Evolutionary conservation across 2,329 filamentous ascomycete species (phyloP).

Genomic region (Trichoderma breve): DNA sequence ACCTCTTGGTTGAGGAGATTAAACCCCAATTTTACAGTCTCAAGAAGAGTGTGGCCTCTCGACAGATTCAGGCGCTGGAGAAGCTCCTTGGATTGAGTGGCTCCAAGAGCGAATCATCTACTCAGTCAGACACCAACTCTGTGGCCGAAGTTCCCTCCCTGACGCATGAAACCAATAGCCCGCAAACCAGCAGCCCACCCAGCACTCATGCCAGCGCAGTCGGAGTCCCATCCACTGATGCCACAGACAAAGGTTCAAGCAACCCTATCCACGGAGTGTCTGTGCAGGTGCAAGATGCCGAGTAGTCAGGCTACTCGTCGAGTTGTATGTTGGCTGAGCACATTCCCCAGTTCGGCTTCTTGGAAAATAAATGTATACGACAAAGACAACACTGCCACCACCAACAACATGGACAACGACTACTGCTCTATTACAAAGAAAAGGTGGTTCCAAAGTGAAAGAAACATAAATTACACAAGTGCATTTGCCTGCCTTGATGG

Average conservation of each 20-base stretch:
- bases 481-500: not conserved
- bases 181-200: conserved; percentile 63
- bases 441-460: not conserved
- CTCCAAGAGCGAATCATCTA: conserved; percentile 33
- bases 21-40: conserved; percentile 59
- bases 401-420: not conserved
- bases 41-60: conserved; percentile 63
- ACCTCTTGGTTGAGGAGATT: conserved; percentile 61
- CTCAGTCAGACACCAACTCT: conserved; percentile 48
- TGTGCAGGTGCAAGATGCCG: conserved; percentile 32
- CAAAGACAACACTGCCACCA: not conserved
- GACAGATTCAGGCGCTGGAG: conserved; percentile 51
- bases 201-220: conserved; percentile 60
- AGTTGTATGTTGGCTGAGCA: not conserved
- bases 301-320: conserved; percentile 27
- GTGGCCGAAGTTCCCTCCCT: conserved; percentile 63
- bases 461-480: not conserved
- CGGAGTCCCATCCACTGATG: conserved; percentile 36
- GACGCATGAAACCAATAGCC: conserved; percentile 67
- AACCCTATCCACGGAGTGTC: conserved; percentile 21
- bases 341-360: not conserved
- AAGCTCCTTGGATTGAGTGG: conserved; percentile 33
- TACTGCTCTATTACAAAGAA: not conserved
- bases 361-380: conserved; percentile 17
- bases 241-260: conserved; percentile 26